These are phyloP conservation scores for Cryptococcus sp. DNA, from an alignment of 1,284 basidiomycete species.

Conservation along the genomic window DNA sequence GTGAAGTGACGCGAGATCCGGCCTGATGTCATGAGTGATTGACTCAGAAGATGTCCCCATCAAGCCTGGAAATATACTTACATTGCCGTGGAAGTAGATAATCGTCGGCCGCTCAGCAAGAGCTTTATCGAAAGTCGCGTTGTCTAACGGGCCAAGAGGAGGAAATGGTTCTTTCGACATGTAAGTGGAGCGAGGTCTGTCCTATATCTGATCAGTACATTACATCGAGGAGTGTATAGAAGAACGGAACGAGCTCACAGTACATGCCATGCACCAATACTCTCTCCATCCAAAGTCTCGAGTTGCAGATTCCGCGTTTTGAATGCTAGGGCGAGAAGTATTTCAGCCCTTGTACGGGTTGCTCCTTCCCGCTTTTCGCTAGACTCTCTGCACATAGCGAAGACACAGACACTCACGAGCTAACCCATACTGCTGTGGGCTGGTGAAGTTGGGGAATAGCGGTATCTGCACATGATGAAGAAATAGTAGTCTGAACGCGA, in stretches of 20 bases:
- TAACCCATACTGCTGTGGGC: conserved; percentile 75
- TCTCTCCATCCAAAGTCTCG: conserved; percentile 71
- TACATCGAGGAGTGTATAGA: not conserved
- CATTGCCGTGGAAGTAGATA: conserved; percentile 89
- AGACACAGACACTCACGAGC: conserved; percentile 63
- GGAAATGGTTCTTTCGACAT: conserved; percentile 19
- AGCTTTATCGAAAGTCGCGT: conserved; percentile 55
- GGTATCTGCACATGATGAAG: conserved; percentile 70
- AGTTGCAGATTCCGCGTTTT: conserved; percentile 75
- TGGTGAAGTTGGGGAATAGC: conserved; percentile 63
- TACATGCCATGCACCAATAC: conserved; percentile 86
- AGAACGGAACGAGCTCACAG: conserved; percentile 58
- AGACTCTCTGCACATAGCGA: not conserved
- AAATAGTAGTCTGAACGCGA: conserved; percentile 59
- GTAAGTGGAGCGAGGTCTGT: conserved; percentile 35
- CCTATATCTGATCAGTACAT: conserved; percentile 3
- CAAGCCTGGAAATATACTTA: conserved; percentile 6
- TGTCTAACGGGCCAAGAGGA: conserved; percentile 24
- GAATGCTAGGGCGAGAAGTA: conserved; percentile 60
- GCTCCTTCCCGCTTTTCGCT: too few species aligned
- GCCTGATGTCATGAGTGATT: conserved; percentile 25
- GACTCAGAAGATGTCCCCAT: not conserved
- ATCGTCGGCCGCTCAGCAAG: conserved; percentile 69
- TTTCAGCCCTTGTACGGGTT: not conserved
- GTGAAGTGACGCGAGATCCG: conserved; percentile 33